Conservation (phyloP, 371 early-diverging fungal species). For the Zopfochytrium polystomum region DNA sequence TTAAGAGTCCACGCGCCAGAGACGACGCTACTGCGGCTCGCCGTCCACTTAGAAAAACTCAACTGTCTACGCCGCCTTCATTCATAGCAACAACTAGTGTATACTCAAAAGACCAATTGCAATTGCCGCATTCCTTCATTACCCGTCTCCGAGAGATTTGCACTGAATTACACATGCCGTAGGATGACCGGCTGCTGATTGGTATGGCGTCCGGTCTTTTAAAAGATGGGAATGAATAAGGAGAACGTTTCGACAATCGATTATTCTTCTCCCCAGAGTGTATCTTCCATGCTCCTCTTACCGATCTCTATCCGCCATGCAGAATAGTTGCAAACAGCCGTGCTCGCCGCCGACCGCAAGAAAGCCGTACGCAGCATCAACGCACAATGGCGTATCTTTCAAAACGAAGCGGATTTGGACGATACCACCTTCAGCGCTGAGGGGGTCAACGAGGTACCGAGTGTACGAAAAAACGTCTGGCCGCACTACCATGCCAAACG, state of each 20-base stretch:
- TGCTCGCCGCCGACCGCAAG: constrained; percentile 15
- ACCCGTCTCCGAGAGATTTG: constrained; percentile 9
- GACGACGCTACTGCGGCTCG: background rate
- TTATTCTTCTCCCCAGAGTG: too few relatives aligned
- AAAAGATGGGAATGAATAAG: too few relatives aligned
- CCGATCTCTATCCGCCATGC: constrained; percentile 5
- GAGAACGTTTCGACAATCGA: too few relatives aligned
- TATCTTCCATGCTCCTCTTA: too few relatives aligned
- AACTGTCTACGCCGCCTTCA: constrained; percentile 9
- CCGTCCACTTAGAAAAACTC: background rate
- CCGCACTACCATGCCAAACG: background rate
- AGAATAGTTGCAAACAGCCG: constrained; percentile 7
- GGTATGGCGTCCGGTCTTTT: too few relatives aligned
- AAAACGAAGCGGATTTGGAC: too few relatives aligned
- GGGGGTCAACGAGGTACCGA: too few relatives aligned
- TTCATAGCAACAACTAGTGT: constrained; percentile 12
- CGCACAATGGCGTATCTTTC: too few relatives aligned
- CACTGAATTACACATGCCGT: constrained; percentile 18
- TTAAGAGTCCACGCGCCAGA: too few relatives aligned
- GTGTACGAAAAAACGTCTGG: constrained; percentile 18
- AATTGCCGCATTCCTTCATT: background rate
- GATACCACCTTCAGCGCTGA: too few relatives aligned
- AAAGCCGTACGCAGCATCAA: constrained; percentile 17
- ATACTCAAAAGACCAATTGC: constrained; percentile 4
- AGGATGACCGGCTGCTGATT: too few relatives aligned